Percentiles rank a stretch among this genome's conserved stretches.
phyloP scores from a whole-genome alignment of 306 rosid species.

The Urtica urens region DNA sequence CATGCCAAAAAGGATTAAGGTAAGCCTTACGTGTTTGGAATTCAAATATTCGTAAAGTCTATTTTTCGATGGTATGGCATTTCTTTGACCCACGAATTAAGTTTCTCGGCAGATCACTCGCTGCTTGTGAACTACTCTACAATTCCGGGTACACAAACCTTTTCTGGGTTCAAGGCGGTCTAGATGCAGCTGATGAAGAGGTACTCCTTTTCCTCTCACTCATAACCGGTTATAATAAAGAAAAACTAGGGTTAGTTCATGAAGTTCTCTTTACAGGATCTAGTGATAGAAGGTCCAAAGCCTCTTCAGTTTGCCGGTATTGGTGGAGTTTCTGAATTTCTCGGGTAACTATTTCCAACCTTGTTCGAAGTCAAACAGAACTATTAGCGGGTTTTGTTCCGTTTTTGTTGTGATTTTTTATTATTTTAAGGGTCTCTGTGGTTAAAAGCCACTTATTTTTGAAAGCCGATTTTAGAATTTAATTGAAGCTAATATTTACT shows the following conservation, averaged over 20 bases:
- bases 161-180: slow-evolving; percentile 96
- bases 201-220: slow-evolving; percentile 23
- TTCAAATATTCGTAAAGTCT: no score
- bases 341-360: slow-evolving; percentile 46
- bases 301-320: slow-evolving; percentile 86
- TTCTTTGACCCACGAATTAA: slow-evolving; percentile 8
- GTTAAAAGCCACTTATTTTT: no score
- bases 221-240: no score
- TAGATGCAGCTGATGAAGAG: slow-evolving; percentile 88
- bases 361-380: not conserved
- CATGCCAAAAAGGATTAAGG: slow-evolving; percentile 94
- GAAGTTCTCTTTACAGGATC: slow-evolving; percentile 52
- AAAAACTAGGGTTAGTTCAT: not conserved
- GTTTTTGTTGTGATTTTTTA: no score
- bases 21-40: slow-evolving; percentile 31
- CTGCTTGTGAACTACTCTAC: slow-evolving; percentile 79
- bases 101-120: slow-evolving; percentile 56
- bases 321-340: slow-evolving; percentile 83
- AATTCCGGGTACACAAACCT: slow-evolving; percentile 75
- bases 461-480: no score
- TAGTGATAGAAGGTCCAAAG: slow-evolving; percentile 67
- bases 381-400: not conserved
- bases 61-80: not conserved
- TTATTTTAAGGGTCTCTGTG: no score
- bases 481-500: no score